These are phyloP conservation scores for Pyronema domesticum DNA, from an alignment of 495 filamentous ascomycete genomes.

Conservation along the genomic window DNA sequence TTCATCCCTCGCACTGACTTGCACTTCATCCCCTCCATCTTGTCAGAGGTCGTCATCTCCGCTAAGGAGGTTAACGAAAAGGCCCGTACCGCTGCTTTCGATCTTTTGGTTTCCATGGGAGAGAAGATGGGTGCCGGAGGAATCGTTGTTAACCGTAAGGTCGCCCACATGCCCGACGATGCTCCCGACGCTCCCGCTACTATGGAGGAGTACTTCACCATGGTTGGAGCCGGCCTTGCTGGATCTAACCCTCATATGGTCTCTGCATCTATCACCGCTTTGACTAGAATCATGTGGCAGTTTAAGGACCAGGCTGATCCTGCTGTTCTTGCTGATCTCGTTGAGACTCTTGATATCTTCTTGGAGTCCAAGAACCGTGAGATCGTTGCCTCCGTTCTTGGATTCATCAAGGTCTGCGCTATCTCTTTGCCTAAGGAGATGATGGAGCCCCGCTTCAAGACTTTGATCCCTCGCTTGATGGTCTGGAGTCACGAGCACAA, in stretches of 20 bases:
- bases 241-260: conserved; percentile 88
- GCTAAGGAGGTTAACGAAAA: conserved; percentile 96
- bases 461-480: conserved; percentile 74
- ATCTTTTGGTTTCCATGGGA: conserved; percentile 75
- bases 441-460: conserved; percentile 51
- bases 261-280: conserved; percentile 76
- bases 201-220: conserved; percentile 91
- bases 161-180: conserved; percentile 64
- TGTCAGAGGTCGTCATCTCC: conserved; percentile 83
- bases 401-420: conserved; percentile 89
- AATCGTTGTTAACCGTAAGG: conserved; percentile 61
- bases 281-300: conserved; percentile 79
- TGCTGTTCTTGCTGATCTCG: conserved; percentile 50
- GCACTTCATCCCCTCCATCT: conserved; percentile 78
- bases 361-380: conserved; percentile 87
- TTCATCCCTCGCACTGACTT: conserved; percentile 57
- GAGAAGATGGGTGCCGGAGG: conserved; percentile 59
- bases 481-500: conserved; percentile 97
- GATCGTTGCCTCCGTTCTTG: conserved; percentile 79
- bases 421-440: conserved; percentile 62
- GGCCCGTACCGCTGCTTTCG: conserved; percentile 72
- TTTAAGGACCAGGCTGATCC: conserved; percentile 45
- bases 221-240: conserved; percentile 89
- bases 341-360: conserved; percentile 86
- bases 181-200: conserved; percentile 58